Evolutionary conservation across 2,329 filamentous ascomycete species (phyloP).

Genomic region (Alternaria postmessia): DNA sequence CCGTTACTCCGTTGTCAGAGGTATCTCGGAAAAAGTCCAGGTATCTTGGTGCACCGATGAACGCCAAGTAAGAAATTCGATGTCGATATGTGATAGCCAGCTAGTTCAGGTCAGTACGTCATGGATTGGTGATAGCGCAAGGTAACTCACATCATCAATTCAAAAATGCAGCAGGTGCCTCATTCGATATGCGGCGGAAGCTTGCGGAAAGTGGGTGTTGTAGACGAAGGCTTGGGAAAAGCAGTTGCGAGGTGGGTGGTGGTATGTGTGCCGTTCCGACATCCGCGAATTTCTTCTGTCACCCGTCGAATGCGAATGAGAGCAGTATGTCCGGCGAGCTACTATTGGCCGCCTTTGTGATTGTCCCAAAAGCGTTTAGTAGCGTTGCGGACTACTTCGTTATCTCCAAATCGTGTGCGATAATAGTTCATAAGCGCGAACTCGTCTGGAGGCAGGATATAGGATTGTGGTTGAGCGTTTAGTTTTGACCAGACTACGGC

Average conservation of each 20-base stretch:
- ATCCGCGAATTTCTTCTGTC: neutral
- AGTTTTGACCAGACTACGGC: conserved; percentile 73
- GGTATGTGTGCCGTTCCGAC: neutral
- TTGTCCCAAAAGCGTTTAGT: conserved; percentile 67
- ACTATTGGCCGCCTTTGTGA: conserved; percentile 45
- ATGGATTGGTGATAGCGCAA: neutral
- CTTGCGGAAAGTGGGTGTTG: neutral
- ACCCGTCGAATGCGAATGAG: conserved; percentile 4
- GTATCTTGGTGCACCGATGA: conserved; percentile 12
- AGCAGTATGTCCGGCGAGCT: neutral
- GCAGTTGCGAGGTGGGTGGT: neutral
- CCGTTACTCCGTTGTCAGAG: conserved; percentile 41
- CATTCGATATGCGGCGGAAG: neutral
- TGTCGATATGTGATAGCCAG: conserved; percentile 13
- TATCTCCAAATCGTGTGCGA: conserved; percentile 69
- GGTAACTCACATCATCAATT: conserved; percentile 7
- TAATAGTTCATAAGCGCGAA: conserved; percentile 90
- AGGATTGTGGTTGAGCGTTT: conserved; percentile 69
- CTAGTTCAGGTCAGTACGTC: neutral
- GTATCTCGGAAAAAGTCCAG: conserved; percentile 33
- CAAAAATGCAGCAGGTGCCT: neutral
- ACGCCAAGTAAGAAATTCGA: conserved; percentile 15
- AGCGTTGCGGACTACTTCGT: conserved; percentile 59
- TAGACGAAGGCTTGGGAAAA: neutral
- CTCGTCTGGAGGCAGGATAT: conserved; percentile 78